Base-by-base conservation (phyloP, 345 rosid species). In the Cardamine resedifolia region DNA sequence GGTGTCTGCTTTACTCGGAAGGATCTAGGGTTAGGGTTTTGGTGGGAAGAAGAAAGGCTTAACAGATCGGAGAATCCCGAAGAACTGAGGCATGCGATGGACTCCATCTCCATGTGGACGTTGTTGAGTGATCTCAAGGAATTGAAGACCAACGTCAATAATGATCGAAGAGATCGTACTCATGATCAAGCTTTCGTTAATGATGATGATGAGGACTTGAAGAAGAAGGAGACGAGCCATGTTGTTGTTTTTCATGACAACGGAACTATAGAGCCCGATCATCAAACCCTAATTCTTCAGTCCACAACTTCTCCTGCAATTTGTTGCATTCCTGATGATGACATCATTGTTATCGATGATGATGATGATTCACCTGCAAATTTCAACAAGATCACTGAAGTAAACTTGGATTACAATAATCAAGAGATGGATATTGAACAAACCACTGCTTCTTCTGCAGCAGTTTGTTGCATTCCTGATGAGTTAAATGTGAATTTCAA, bases 1-100 rank as follows among this genome's bases (percentile, higher is more conserved):
- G 36, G 34, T 23, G 3, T 67, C 0, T 67, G 72, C 4, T 4
- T 67, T 12, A 31, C 21, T 11, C 63, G 52, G 3, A 55, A 12
- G 7, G 16, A 56, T 14, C 73, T 68, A 14, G 73, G 73, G 31
- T 15, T 66, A 67, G 61, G 61, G 50, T 10, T 24, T 38, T 53
- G 72, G 72, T 52, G 58, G 58, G 31, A 51, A 0, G 16, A 51
- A 10, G 34, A 66, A 18, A 24, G 49, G 0, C 66, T 52, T 41
- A 0, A 15, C 2, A 21, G 10, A 36, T 36, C 47, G 1, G 19
- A 66, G 24, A 34, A 15, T 50, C 48, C 11, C 0, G 16, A 34
- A 23, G 48, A 66, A 3, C 0, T 34, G 12, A 15, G 18, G n/a
- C 16, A 64, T 0, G 67, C 52, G 5, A 16, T 62, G 1, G 38